Conservation (phyloP, 1,139 yeast species). For the Arxiozyma bovina region DNA sequence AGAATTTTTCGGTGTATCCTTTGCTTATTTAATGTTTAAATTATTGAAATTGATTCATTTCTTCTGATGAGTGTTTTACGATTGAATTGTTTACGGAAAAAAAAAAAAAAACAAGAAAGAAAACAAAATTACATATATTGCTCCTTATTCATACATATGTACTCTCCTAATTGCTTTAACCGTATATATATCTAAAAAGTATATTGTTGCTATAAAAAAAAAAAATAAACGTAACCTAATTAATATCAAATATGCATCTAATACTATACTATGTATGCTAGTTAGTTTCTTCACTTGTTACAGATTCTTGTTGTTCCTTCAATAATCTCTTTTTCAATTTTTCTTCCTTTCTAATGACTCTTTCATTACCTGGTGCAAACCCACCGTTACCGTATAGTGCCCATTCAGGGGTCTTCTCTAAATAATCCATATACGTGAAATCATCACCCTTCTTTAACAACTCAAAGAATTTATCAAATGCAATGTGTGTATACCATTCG, state of each 20-base stretch:
- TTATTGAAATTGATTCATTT: constrained; percentile 20
- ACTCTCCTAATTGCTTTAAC: not conserved
- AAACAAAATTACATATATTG: too few species aligned
- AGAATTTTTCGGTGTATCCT: constrained; percentile 20
- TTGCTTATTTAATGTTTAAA: constrained; percentile 16
- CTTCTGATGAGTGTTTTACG: constrained; percentile 9
- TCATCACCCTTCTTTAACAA: constrained; percentile 53
- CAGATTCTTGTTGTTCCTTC: constrained; percentile 5
- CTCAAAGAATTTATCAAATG: constrained; percentile 68
- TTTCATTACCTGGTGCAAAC: constrained; percentile 76
- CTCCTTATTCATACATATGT: not conserved
- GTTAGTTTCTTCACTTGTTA: not conserved
- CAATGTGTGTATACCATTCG: constrained; percentile 84
- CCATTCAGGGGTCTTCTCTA: constrained; percentile 79
- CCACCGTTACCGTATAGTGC: constrained; percentile 92
- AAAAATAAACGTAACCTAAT: too few species aligned
- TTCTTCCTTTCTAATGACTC: constrained; percentile 60
- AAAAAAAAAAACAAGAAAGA: too few species aligned
- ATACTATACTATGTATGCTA: not conserved
- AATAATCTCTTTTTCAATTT: constrained; percentile 19
- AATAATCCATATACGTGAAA: constrained; percentile 74
- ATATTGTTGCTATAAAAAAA: not conserved
- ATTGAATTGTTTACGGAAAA: too few species aligned
- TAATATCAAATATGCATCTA: not conserved
- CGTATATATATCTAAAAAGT: not conserved